These are phyloP conservation scores for Delonix regia DNA, from an alignment of 306 rosid genomes.

Conservation along the genomic window DNA sequence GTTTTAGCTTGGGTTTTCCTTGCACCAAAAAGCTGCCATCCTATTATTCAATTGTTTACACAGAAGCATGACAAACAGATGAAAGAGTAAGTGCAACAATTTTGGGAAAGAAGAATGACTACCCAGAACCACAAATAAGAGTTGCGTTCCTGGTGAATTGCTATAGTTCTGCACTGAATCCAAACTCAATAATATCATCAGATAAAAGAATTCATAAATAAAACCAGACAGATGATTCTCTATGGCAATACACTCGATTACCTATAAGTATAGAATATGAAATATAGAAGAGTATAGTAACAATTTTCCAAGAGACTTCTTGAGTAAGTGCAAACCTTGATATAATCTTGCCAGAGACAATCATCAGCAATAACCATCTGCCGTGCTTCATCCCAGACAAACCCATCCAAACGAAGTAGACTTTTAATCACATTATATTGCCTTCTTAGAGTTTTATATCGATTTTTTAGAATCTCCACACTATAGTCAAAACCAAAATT, in stretches of 20 bases:
- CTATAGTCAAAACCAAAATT: slow-evolving; percentile 70
- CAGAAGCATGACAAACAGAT: background rate
- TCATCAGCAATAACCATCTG: slow-evolving; percentile 83
- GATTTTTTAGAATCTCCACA: slow-evolving; percentile 72
- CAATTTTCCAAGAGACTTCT: slow-evolving; percentile 20
- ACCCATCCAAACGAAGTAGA: slow-evolving; percentile 73
- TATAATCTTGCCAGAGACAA: slow-evolving; percentile 74
- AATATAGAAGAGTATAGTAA: background rate
- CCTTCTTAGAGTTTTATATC: slow-evolving; percentile 75
- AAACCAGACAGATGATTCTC: slow-evolving; percentile 19
- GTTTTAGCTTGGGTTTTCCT: background rate
- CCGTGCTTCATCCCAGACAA: slow-evolving; percentile 76
- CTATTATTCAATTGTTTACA: background rate
- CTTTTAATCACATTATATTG: slow-evolving; percentile 63
- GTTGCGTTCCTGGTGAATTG: background rate
- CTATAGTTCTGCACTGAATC: slow-evolving; percentile 19
- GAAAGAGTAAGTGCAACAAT: slow-evolving; percentile 4
- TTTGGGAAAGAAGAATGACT: slow-evolving; percentile 17
- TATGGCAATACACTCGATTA: slow-evolving; percentile 10
- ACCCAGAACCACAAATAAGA: slow-evolving; percentile 4
- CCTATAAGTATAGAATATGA: background rate
- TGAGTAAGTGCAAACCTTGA: slow-evolving; percentile 52
- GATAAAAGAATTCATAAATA: background rate
- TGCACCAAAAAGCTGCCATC: slow-evolving; percentile 2
- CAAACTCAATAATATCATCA: slow-evolving; percentile 8